Percentiles rank a stretch among this genome's conserved stretches.
Evolutionary conservation across 176 grass and related monocot species (phyloP).

Genomic region (Guadua angustifolia): DNA sequence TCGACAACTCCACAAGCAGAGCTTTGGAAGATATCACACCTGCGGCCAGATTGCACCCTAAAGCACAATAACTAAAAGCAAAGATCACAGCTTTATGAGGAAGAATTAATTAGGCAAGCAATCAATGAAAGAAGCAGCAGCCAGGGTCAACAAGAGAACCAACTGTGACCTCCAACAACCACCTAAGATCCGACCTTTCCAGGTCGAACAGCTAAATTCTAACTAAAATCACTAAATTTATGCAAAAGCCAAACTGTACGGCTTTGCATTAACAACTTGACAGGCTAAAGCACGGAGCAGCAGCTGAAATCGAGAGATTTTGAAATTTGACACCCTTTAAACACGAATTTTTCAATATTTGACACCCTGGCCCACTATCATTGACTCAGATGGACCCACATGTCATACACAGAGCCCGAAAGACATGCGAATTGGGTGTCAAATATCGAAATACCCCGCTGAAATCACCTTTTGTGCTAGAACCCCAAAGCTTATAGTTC

Average conservation of each 20-base stretch:
- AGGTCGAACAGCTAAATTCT: slow-evolving; percentile 30
- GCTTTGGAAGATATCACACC: neutral
- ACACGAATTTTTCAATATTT: too few species aligned
- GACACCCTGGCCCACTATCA: too few species aligned
- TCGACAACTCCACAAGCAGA: slow-evolving; percentile 4
- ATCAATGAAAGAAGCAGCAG: slow-evolving; percentile 13
- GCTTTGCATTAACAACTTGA: slow-evolving; percentile 1
- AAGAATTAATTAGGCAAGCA: slow-evolving; percentile 25
- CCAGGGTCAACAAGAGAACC: slow-evolving; percentile 32
- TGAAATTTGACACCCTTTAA: too few species aligned
- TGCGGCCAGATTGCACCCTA: neutral
- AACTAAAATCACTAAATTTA: slow-evolving; percentile 20
- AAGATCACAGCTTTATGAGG: slow-evolving; percentile 21
- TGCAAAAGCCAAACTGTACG: slow-evolving; percentile 31
- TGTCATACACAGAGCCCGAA: too few species aligned
- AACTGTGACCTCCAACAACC: slow-evolving; percentile 32
- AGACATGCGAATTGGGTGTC: too few species aligned
- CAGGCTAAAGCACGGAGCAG: neutral
- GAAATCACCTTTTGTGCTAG: neutral
- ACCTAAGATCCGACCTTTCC: slow-evolving; percentile 14
- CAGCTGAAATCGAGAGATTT: slow-evolving; percentile 22
- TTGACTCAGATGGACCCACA: too few species aligned
- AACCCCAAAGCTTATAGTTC: neutral
- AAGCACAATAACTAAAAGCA: slow-evolving; percentile 9
- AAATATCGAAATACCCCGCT: too few species aligned